Percentiles rank a stretch among this genome's conserved stretches.
Evolutionary conservation across 768 basidiomycete species (phyloP).

Genomic region (Baorangia bicolor): DNA sequence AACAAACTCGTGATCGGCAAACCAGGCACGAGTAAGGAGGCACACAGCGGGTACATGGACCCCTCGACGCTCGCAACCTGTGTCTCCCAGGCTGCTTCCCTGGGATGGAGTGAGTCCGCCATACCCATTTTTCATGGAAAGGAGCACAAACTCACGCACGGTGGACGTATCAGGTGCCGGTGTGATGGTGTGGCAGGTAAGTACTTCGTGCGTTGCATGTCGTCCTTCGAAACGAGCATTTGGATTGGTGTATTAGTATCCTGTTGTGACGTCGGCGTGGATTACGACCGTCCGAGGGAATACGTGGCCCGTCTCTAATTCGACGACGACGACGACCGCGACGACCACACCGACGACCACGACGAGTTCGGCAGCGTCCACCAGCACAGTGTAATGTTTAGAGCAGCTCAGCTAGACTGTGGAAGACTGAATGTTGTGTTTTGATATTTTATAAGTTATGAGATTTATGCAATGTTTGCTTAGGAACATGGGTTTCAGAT

Average conservation of each 20-base stretch:
- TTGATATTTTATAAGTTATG: no score
- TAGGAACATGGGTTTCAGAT: no score
- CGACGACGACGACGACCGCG: neutral
- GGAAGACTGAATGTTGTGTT: no score
- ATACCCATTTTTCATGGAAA: neutral
- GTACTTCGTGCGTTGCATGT: neutral
- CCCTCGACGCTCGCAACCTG: slow-evolving; percentile 54
- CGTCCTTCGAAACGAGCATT: neutral
- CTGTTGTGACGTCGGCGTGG: slow-evolving; percentile 39
- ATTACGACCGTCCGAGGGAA: slow-evolving; percentile 37
- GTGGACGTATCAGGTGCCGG: no score
- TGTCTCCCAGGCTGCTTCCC: no score
- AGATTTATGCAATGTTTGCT: no score
- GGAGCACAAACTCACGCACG: neutral
- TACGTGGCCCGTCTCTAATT: slow-evolving; percentile 32
- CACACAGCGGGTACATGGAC: slow-evolving; percentile 55
- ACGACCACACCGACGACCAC: no score
- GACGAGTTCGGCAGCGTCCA: neutral
- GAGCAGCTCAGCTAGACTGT: no score
- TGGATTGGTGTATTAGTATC: slow-evolving; percentile 31
- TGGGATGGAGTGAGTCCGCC: slow-evolving; percentile 64
- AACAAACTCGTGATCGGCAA: no score
- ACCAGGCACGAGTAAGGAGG: slow-evolving; percentile 38
- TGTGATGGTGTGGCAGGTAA: no score
- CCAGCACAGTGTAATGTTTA: no score